phyloP scores from a whole-genome alignment of 148 eudicot species.

The Chenopodium berlandieri region DNA sequence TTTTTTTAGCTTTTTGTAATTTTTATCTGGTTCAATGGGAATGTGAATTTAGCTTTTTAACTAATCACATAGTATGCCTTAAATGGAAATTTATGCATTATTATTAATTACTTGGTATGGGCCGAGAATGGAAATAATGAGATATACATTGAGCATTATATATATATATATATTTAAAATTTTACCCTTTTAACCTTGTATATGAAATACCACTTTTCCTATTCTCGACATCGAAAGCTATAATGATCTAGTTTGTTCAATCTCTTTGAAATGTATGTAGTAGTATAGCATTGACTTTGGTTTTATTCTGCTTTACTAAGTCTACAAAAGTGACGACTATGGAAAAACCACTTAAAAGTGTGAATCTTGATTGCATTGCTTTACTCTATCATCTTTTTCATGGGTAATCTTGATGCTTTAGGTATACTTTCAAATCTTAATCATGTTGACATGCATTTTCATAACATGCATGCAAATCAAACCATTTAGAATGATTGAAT shows the following conservation, averaged over 20 bases:
- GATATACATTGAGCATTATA: not conserved
- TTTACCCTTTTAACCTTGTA: not conserved
- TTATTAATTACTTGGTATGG: not conserved
- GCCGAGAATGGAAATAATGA: not conserved
- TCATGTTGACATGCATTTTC: conserved; percentile 3
- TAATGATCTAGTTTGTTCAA: not conserved
- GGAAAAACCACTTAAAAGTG: not conserved
- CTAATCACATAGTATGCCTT: not conserved
- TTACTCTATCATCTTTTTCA: not conserved
- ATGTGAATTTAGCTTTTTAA: not conserved
- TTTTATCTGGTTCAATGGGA: not conserved
- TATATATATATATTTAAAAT: not conserved
- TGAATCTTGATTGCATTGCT: not conserved
- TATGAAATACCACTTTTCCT: not conserved
- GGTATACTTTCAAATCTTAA: not conserved
- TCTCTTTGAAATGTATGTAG: not conserved
- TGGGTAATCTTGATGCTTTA: not conserved
- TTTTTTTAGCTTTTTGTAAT: not conserved
- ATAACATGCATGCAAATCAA: conserved; percentile 8
- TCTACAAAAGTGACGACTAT: not conserved
- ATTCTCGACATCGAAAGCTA: not conserved
- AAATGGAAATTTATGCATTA: not conserved
- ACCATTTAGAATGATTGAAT: not conserved
- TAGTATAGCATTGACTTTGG: not conserved
- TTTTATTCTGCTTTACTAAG: not conserved